Evolutionary conservation across 2,329 filamentous ascomycete species (phyloP).

Genomic region (Trichoderma koningii): DNA sequence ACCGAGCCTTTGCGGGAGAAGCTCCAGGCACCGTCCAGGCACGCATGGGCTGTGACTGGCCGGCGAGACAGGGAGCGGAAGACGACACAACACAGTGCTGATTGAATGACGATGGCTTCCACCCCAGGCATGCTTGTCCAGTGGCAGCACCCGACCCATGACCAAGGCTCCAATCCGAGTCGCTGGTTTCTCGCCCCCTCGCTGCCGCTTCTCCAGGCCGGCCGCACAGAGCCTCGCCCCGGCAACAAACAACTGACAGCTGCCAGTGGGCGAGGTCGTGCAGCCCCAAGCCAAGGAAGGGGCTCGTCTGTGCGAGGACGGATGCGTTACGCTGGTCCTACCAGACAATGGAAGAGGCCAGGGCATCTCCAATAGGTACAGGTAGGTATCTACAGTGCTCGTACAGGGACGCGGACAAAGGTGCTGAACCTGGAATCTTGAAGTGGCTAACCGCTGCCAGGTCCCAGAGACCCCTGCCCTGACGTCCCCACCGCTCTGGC

Average conservation of each 20-base stretch:
- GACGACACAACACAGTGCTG: slow-evolving; percentile 3
- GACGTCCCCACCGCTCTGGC: slow-evolving; percentile 9
- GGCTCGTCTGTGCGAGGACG: slow-evolving; percentile 5
- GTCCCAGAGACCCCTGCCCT: slow-evolving; percentile 22
- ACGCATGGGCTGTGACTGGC: slow-evolving; percentile 21
- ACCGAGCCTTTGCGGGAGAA: not conserved
- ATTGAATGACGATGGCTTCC: not conserved
- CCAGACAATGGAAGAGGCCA: too few species aligned
- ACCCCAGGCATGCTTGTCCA: not conserved
- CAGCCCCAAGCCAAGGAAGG: not conserved
- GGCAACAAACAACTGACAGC: slow-evolving; percentile 22
- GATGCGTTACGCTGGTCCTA: slow-evolving; percentile 4
- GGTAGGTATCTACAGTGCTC: not conserved
- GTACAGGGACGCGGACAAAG: too few species aligned
- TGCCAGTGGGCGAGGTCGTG: slow-evolving; percentile 1
- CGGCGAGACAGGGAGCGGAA: slow-evolving; percentile 1
- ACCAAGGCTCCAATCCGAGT: not conserved
- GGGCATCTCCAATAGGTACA: too few species aligned
- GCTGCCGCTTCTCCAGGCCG: not conserved
- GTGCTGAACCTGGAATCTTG: slow-evolving; percentile 6
- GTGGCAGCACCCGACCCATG: not conserved
- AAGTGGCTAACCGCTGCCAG: slow-evolving; percentile 27
- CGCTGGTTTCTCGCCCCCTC: not conserved
- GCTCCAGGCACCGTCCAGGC: slow-evolving; percentile 24
- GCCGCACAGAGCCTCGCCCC: not conserved